Evolutionary conservation across 257 asterid species (phyloP), one percentile per base, ranked within the genome.

Genomic region (Lycium ferocissimum): DNA sequence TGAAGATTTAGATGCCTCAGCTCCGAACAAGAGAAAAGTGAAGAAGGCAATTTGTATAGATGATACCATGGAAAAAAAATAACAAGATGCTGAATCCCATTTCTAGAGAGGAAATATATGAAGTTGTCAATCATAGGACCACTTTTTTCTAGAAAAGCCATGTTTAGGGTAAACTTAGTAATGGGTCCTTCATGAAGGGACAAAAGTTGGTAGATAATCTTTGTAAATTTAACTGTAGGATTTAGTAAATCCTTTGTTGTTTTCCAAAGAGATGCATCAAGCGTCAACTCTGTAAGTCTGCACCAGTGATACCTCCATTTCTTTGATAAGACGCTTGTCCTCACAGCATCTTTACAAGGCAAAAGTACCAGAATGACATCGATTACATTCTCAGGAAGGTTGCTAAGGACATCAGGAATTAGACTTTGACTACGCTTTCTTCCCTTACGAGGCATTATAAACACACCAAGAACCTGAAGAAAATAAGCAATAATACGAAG

Each of bases 231-330:
- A 70, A 17, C 51, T 17, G 79, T 40, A 38, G 79, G 79, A 13
- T 71, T 9, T 2, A 9, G 37, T 71, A 18, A 18, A 71, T 71
- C 79, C 17, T 43, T 17, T n/a, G 43, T 4, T 20, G 57, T 9
- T 40, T 12, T 43, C 79, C 79, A 71, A 43, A 17, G 56, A 71
- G 57, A 71, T 9, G 5, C 26, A 71, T 71, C 79, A 18, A 71
- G 57, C 3, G 54, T 43, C 15, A 70, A 71, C 33, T 43, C 5
- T 71, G 79, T 4, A 43, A 40, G 57, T 3, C 79, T 6, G 43
- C 79, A 71, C 79, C 79, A 71, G 35, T 71, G 56, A 71, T 71
- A 40, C 79, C 79, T 71, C 79, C 79, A 71, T 71, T 51, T n/a
- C 53, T 43, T 71, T 11, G 79, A 18, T 18, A 71, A 71, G 7